Base-by-base conservation (phyloP, 305 asterid species). In the Galium porrigens region DNA sequence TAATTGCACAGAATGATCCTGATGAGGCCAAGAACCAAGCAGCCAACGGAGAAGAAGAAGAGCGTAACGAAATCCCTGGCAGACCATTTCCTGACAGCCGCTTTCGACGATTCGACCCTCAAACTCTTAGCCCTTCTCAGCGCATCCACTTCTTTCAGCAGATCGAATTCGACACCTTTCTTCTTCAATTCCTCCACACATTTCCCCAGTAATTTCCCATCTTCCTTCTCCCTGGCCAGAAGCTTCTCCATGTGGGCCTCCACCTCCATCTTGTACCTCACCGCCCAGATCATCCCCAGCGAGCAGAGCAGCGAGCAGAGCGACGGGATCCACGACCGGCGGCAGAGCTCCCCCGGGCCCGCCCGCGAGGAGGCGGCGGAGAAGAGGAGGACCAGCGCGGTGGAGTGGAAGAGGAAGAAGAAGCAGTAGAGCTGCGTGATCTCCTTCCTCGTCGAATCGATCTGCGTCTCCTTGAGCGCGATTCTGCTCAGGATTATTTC, bases 101-200 rank as follows among this genome's bases (percentile, higher is more conserved):
- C 6, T 51, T 75, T 81, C 0, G 83, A 67, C 0, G 83, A 67
- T 54, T 85, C 96, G 30, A 85, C 86, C 62, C 94, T 76, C 81
- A 88, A 70, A 54, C 96, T 90, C 87, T 88, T 90, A 0, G 97
- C 97, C 73, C 97, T 71, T 54, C 97, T 73, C 11, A 88, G 82
- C 0, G 94, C 96, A 57, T 90, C 96, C 1, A 88, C 96, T 73
- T 90, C 97, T 76, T 84, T 90, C 57, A 88, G 54, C 85, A 90
- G 58, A 77, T 88, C 95, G 62, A 90, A 90, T 52, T 79, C 82
- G 29, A 73, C 18, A 5, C 97, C 96, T 6, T 90, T 88, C 67
- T 76, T 81, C 87, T 80, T 90, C 91, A 90, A 33, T 70, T 90
- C 96, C 64, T 86, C 87, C 29, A 86, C 95, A 56, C 97, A 90